Evolutionary conservation across 805 yeast genomes (phyloP), one percentile per base, ranked within the genome.

Genomic region (Myxozyma mucilagina): DNA sequence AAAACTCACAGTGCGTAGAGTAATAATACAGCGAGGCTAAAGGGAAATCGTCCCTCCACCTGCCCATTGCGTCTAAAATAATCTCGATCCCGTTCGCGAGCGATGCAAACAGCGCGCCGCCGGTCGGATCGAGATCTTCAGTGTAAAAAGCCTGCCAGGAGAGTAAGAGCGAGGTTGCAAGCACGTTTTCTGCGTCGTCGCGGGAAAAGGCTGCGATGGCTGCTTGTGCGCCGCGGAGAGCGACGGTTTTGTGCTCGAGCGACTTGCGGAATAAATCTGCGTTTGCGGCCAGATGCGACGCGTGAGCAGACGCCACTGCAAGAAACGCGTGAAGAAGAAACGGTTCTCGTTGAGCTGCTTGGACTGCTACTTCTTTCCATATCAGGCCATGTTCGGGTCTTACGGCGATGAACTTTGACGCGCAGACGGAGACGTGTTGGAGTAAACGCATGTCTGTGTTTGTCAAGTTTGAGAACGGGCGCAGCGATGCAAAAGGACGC

Each of bases 341-440:
- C 9, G 59, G 64, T 18, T 60, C 64, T 20, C 60, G 57, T 48
- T 60, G 64, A 14, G 60, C 52, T 14, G 43, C 42, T 34, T 60
- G 64, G 9, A 60, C 58, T 13, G 56, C 60, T n/a, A 56, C 58
- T 34, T 60, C 64, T 39, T 55, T 54, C 60, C 60, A 60, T 4
- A 60, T 60, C 39, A 39, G 42, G 11, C 20, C 36, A 38, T 60
- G 64, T 42, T 60, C 64, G 31, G 60, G 58, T 3, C 64, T 48
- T 13, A 53, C 60, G 3, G 59, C 57, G 41, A 60, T 44, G 38
- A 60, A 60, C 5, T 36, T 38, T 6, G 54, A 41, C 8, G 64
- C 51, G 41, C 57, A 48, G 38, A 49, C 29, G 2, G 64, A 47
- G 24, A 60, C 60, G 42, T 56, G 64, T 43, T 60, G 64, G 8